Evolutionary conservation across 2,329 filamentous ascomycete species (phyloP), one percentile per base, ranked within the genome.

Genomic region (Fusarium sulawesiense): DNA sequence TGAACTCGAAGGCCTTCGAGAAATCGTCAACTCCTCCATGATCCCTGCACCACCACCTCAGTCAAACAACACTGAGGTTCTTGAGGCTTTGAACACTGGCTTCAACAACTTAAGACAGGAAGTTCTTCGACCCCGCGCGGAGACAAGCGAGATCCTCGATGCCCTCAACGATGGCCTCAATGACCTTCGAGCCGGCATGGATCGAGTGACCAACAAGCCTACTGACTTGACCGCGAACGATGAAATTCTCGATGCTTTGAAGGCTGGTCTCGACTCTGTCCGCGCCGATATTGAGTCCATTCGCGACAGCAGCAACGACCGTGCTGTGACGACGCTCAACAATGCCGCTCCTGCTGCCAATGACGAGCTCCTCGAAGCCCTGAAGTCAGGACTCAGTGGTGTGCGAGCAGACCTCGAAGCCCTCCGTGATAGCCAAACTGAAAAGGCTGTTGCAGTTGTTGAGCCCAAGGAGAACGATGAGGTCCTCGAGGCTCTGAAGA

Each of bases 161-260:
- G 92, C 94, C 2, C 84, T 98, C 56, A 94, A 97, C 63, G 94
- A 98, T 78, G 94, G 94, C 3, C 86, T 98, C 9, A 90, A 92
- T 66, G 90, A 91, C 49, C 84, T 98, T 11, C 89, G 92, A 27
- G 84, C 85, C 29, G 91, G 93, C 66, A 91, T 98, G 60, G 94
- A 97, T 62, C 86, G 85, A 75, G 86, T 96, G 18, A 85, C 89
- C 23, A 90, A 95, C 76, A 96, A 93, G 80, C 92, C 94, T 7
- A 83, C 89, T 1, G 94, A 97, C 73, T 86, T 95, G 79, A 94
- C 92, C 1, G 90, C 93, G 60, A 95, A 92, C 64, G 93, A 97
- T 70, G 94, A 98, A 79, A 94, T 98, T 55, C 85, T 98, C 2
- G 93, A 97, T 64, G 93, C 93, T 0, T 85, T 98, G 59, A 97